Base-by-base conservation (phyloP, 169 alveolate genomes). In the Eimeria brunetti region DNA sequence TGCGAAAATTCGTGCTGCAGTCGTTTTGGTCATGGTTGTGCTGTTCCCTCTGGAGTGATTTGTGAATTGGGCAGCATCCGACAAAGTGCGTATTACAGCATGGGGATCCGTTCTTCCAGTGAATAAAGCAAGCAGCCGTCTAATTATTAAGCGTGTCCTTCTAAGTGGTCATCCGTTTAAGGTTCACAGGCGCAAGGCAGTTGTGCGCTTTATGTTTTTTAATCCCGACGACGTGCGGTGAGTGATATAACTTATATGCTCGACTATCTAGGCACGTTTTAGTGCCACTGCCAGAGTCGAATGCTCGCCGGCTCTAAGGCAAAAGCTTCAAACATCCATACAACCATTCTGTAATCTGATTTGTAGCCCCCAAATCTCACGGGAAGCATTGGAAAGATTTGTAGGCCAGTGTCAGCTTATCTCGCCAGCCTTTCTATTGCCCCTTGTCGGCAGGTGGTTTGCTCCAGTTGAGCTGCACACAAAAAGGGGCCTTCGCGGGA, bases 381-480 rank as follows among this genome's bases (percentile, higher is more conserved):
- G 16, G 38, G 33, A 38, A 75, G n/a, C 33, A 51, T 20, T 38
- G 84, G 16, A 38, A n/a, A 0, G 33, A 27, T 38, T 14, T 24
- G 36, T 44, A 38, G 58, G 58, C 16, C 11, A 16, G 58, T 44
- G 84, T 49, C 38, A 44, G 86, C 62, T 46, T 44, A 41, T 46
- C 60, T 41, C n/a, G 60, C 3, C 27, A 27, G 60, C 64, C 41
- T 46, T 20, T 44, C 22, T 44, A 18, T 33, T 64, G 96, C 27
- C 30, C 1, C 11, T 83, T 58, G 33, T 8, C 30, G 56, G 38
- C 96, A 97, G 98, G 81, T 97, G 98, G 98, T 99, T 99, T 97
- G 98, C 99, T 95, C 99, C 99, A 1, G 99, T 99, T 0, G 99
- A 99, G 97, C 98, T 99, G 78, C 98, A 97, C 86, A 99, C 99